Evolutionary conservation across 2,329 filamentous ascomycete genomes (phyloP).

Genomic region (Alternaria gaisen): DNA sequence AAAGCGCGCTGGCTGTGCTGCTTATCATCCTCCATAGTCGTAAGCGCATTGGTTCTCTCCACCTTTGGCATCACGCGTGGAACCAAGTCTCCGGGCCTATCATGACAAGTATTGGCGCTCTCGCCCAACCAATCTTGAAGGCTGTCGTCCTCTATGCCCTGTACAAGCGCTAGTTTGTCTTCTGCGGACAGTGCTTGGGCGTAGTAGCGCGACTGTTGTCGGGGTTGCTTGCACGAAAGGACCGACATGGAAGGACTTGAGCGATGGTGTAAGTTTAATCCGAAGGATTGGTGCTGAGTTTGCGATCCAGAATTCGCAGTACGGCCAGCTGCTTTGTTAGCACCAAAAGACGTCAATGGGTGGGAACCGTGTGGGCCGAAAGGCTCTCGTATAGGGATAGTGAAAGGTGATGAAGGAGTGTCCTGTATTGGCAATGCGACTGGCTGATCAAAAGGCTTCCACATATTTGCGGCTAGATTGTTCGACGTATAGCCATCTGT

Average conservation of each 20-base stretch:
- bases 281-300: neutral
- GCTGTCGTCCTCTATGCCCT: constrained; percentile 32
- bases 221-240: constrained; percentile 1
- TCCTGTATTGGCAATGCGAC: neutral
- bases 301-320: constrained; percentile 6
- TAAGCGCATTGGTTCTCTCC: constrained; percentile 12
- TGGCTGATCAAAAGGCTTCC: neutral
- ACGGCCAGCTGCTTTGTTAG: neutral
- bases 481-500: neutral
- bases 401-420: neutral
- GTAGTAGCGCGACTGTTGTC: constrained; percentile 33
- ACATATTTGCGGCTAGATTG: neutral
- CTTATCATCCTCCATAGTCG: constrained; percentile 20
- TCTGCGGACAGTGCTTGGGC: constrained; percentile 22
- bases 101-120: constrained; percentile 19
- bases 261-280: neutral
- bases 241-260: constrained; percentile 1
- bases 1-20: constrained; percentile 15
- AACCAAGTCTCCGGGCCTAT: constrained; percentile 18
- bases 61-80: constrained; percentile 16
- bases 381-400: neutral
- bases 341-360: neutral
- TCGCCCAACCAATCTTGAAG: constrained; percentile 24
- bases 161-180: constrained; percentile 27
- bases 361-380: neutral